Base-by-base conservation (phyloP, 306 rosid species). In the Neltuma alba region DNA sequence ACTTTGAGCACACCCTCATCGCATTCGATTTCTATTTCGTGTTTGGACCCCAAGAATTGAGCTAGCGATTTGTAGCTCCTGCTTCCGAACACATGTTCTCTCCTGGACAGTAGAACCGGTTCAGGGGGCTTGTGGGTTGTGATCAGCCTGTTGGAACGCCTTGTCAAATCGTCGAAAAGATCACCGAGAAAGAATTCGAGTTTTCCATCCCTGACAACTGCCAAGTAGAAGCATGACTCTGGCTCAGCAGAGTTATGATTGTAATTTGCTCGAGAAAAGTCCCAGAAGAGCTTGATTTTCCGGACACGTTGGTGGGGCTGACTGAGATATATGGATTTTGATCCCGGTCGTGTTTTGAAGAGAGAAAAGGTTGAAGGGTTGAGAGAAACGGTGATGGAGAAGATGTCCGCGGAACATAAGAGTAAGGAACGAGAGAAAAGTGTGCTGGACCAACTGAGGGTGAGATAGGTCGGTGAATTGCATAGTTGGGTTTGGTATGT, bases 1-100 rank as follows among this genome's bases (percentile, higher is more conserved):
- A 93, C 93, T 45, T 67, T 83, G 20, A 93, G 76, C 54, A 70
- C 83, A 7, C 94, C 94, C 1, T 86, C 89, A 31, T 73, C 33
- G n/a, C 97, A 91, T 65, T 87, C 94, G 6, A 93, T 85, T 37
- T 85, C 92, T 23, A 93, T 89, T 47, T 87, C 97, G 36, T 86
- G 94, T 77, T 79, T 86, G 72, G 86, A 83, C 16, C 97, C 97
- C 87, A 91, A 33, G 76, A 92, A 85, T 83, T 88, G 85, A 36
- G 89, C 90, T 72, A 84, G 72, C 34, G 89, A 88, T 38, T 70
- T 74, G 82, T 89, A 91, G 63, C 71, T 88, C 83, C 81, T 76
- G 21, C 81, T 84, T 16, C 92, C 94, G 27, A 93, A 92, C 82
- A 87, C 89, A 11, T 92, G 97, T 34, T 91, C 97, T 47, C 97